Percentiles rank a stretch among this genome's conserved stretches.
Evolutionary conservation across 257 asterid genomes (phyloP).

Genomic region (Nemophila menziesii): DNA sequence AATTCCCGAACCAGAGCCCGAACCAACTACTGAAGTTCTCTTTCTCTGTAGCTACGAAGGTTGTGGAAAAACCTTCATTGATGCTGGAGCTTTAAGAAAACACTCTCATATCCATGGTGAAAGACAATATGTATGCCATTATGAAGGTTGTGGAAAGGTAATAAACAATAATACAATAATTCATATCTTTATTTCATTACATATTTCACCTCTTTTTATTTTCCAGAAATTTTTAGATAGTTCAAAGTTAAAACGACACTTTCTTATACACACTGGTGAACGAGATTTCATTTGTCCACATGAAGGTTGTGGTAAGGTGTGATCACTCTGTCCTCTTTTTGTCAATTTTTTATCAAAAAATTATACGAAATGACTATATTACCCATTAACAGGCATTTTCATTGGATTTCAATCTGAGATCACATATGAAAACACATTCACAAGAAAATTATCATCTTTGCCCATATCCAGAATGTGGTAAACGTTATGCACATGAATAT

Average conservation of each 20-base stretch:
- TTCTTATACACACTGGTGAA: conserved; percentile 93
- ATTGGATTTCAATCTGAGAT: conserved; percentile 86
- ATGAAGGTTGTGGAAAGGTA: conserved; percentile 81
- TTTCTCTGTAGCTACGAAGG: conserved; percentile 95
- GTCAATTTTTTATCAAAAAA: conserved; percentile 4
- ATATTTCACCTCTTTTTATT: conserved; percentile 8
- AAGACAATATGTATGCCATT: conserved; percentile 87
- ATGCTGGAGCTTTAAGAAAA: conserved; percentile 94
- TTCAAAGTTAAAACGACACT: conserved; percentile 92
- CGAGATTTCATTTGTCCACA: conserved; percentile 93
- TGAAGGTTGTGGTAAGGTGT: conserved; percentile 99
- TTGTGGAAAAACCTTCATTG: conserved; percentile 96
- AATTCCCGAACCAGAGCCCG: conserved; percentile 68
- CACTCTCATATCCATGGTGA: conserved; percentile 98
- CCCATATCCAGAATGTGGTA: conserved; percentile 93
- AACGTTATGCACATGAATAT: conserved; percentile 96
- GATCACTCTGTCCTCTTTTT: conserved; percentile 19
- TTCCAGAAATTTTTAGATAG: conserved; percentile 98
- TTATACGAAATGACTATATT: no score
- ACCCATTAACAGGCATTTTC: conserved; percentile 74
- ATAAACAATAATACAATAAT: neutral
- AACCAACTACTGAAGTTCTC: conserved; percentile 91
- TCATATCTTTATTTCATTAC: neutral
- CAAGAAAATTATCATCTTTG: conserved; percentile 97
- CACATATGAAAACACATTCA: conserved; percentile 98